A percentile compares a stretch with the other conserved stretches of the same genome.
phyloP scores from a whole-genome alignment of 495 filamentous ascomycete species.

The Penicillium nucicola region DNA sequence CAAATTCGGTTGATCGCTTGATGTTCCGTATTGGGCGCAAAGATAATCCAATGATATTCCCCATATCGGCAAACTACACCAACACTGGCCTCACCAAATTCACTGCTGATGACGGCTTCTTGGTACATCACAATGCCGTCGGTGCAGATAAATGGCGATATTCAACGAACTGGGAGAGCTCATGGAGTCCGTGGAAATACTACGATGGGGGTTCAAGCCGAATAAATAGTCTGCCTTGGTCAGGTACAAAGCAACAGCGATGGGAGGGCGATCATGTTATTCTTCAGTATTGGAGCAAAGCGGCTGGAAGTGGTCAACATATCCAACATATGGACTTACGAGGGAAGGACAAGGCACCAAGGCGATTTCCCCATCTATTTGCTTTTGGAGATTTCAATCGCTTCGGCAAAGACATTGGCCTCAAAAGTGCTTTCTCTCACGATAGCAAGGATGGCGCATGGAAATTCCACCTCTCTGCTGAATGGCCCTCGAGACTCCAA shows the following conservation, averaged over 20 bases:
- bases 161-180: slow-evolving; percentile 57
- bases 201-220: slow-evolving; percentile 51
- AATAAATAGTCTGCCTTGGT: slow-evolving; percentile 49
- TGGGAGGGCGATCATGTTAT: slow-evolving; percentile 65
- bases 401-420: slow-evolving; percentile 63
- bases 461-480: slow-evolving; percentile 58
- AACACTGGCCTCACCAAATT: slow-evolving; percentile 41
- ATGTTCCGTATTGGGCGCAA: slow-evolving; percentile 53
- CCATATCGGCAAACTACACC: slow-evolving; percentile 54
- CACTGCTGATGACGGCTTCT: slow-evolving; percentile 35
- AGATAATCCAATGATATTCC: slow-evolving; percentile 60
- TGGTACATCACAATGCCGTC: slow-evolving; percentile 56
- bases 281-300: slow-evolving; percentile 65
- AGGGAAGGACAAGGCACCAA: slow-evolving; percentile 26
- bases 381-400: slow-evolving; percentile 64
- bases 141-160: slow-evolving; percentile 65
- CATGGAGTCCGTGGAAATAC: slow-evolving; percentile 55
- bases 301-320: slow-evolving; percentile 62
- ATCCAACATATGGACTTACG: slow-evolving; percentile 57
- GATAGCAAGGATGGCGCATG: slow-evolving; percentile 48
- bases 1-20: slow-evolving; percentile 50
- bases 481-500: slow-evolving; percentile 59
- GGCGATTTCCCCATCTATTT: slow-evolving; percentile 62
- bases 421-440: slow-evolving; percentile 46
- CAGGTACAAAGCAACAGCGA: slow-evolving; percentile 56